These are phyloP conservation scores for Priceomyces medius DNA, from an alignment of 805 yeast species.

Conservation along the genomic window DNA sequence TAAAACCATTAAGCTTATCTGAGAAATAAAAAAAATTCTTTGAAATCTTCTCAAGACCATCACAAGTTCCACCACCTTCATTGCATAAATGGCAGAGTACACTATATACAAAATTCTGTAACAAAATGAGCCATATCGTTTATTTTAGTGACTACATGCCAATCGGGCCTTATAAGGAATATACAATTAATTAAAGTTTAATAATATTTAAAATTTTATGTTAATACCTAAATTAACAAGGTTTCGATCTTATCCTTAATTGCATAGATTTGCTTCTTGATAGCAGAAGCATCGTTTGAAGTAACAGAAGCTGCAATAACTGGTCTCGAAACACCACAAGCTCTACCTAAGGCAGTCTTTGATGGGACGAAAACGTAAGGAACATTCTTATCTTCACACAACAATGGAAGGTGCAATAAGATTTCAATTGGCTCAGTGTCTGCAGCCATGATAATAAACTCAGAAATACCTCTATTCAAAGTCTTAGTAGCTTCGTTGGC, in stretches of 20 bases:
- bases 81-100: too few relatives aligned
- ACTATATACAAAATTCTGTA: too few relatives aligned
- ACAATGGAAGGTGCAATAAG: constrained; percentile 91
- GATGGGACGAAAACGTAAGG: constrained; percentile 99
- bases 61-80: too few relatives aligned
- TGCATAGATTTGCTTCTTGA: constrained; percentile 94
- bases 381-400: constrained; percentile 99
- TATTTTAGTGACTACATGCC: too few relatives aligned
- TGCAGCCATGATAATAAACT: constrained; percentile 99
- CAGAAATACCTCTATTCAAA: constrained; percentile 98
- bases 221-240: constrained; percentile 66
- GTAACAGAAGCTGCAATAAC: constrained; percentile 98
- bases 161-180: too few relatives aligned
- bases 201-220: not conserved
- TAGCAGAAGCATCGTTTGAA: constrained; percentile 96
- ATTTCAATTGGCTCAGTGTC: constrained; percentile 99
- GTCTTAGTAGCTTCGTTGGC: constrained; percentile 99
- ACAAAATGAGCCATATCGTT: too few relatives aligned
- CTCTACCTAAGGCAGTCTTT: constrained; percentile 98
- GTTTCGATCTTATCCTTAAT: constrained; percentile 99
- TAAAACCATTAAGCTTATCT: not conserved
- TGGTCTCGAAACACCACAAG: constrained; percentile 99
- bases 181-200: too few relatives aligned
- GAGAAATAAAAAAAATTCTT: not conserved
- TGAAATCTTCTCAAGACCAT: too few relatives aligned